Base-by-base conservation (phyloP, 1,284 basidiomycete species). In the Cryptococcus hybrid region DNA sequence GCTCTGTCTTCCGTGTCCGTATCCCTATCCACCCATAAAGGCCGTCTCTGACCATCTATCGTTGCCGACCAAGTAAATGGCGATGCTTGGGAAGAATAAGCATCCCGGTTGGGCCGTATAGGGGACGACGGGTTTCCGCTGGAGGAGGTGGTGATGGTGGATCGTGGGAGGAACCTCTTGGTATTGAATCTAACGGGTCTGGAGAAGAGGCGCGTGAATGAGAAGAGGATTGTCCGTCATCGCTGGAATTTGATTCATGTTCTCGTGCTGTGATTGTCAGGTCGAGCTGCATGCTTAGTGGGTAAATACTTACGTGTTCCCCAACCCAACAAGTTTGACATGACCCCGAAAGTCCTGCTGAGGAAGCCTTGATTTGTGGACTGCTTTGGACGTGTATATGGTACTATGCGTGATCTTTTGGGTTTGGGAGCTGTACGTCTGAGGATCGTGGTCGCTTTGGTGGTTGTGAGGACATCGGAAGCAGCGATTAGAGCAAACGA, bases 281-380 rank as follows among this genome's bases (percentile, higher is more conserved):
- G 7, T n/a, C 39, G 12, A 2, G 43, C 12, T 44, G n/a, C 7
- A 7, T n/a, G 43, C 43, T 44, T 7, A 44, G n/a, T 7, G 18
- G 12, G 9, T 42, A 8, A 11, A 44, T 7, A 44, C 43, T 13
- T 18, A 44, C 43, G 43, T 18, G n/a, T 13, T 13, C 43, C n/a
- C 43, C 43, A 44, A 18, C 8, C 12, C n/a, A 44, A 44, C 7
- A 44, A 18, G 9, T 13, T n/a, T 7, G 43, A 44, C 52, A 44
- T 39, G 47, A 9, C 11, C 15, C 39, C n/a, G 18, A 34, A 13
- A 15, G 15, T 18, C 24, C 9, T 30, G 18, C 18, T 35, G 34
- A 37, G 13, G 57, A 55, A 18, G 49, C 58, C 40, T 51, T 50
- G 37, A 51, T 52, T 38, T 44, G n/a, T 44, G 43, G 9, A n/a